Percentiles rank a stretch among this genome's conserved stretches.
Conservation (phyloP, 139 green algal species). For the Asterochloris sp. region DNA sequence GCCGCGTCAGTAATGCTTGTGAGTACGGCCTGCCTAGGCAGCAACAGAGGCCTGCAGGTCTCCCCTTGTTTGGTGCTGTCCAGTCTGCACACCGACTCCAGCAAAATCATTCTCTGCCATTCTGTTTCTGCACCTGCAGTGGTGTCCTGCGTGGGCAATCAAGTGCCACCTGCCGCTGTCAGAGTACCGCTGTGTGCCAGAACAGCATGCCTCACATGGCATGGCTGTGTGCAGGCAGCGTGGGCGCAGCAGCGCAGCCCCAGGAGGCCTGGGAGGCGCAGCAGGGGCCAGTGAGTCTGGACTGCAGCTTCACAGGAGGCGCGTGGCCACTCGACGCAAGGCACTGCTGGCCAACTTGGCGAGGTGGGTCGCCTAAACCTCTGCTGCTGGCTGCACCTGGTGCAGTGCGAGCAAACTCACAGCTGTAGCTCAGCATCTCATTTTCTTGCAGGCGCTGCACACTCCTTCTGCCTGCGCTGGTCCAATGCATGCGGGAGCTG, state of each 20-base stretch:
- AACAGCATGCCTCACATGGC: not conserved
- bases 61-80: not conserved
- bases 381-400: not conserved
- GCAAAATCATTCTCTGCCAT: not conserved
- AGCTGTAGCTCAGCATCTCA: too few relatives aligned
- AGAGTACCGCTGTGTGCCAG: not conserved
- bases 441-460: too few relatives aligned
- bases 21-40: too few relatives aligned
- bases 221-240: not conserved
- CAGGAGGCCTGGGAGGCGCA: constrained; percentile 49
- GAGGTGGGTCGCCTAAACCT: constrained; percentile 27
- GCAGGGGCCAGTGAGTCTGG: constrained; percentile 50
- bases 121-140: not conserved
- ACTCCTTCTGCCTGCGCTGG: too few relatives aligned
- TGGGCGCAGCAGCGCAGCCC: not conserved
- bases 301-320: constrained; percentile 50
- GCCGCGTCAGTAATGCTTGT: too few relatives aligned
- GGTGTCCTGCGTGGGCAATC: not conserved
- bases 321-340: constrained; percentile 31
- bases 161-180: not conserved
- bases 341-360: constrained; percentile 35
- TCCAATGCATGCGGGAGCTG: too few relatives aligned
- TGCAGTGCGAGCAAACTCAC: not conserved
- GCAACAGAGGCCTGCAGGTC: not conserved
- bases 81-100: not conserved